Conservation (phyloP, 441 rosid species). For the Populus hybrid region DNA sequence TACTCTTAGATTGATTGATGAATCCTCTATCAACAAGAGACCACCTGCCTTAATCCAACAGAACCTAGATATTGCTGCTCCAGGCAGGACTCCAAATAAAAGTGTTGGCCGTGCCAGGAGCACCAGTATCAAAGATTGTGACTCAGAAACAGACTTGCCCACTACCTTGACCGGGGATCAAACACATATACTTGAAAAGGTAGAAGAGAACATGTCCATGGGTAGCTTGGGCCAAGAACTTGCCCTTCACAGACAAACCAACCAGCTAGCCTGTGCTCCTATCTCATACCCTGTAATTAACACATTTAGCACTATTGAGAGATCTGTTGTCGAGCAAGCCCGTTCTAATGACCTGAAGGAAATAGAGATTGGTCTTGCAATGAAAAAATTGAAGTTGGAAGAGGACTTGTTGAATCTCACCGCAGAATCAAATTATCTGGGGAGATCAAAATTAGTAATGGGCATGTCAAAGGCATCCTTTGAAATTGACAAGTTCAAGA, state of each 20-base stretch:
- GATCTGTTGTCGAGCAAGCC: constrained; percentile 55
- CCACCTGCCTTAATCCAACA: constrained; percentile 20
- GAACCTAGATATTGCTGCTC: constrained; percentile 24
- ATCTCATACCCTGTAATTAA: constrained; percentile 28
- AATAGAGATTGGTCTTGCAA: constrained; percentile 55
- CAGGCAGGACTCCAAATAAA: constrained; percentile 19
- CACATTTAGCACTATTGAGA: constrained; percentile 39
- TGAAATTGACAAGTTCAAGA: constrained; percentile 70
- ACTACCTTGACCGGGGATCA: constrained; percentile 12
- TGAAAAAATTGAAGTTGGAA: constrained; percentile 52
- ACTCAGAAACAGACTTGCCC: constrained; percentile 22
- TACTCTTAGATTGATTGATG: constrained; percentile 67
- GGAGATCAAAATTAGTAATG: constrained; percentile 66
- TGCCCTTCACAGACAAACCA: constrained; percentile 29
- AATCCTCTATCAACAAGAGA: constrained; percentile 34
- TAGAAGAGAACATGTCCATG: constrained; percentile 32
- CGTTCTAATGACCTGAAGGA: constrained; percentile 78
- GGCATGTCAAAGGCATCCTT: constrained; percentile 65
- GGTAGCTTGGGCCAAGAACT: constrained; percentile 38
- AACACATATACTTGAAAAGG: constrained; percentile 31
- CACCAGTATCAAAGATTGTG: constrained; percentile 19
- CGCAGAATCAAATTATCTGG: constrained; percentile 54
- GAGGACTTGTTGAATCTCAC: constrained; percentile 51
- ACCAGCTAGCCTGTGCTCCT: constrained; percentile 37
- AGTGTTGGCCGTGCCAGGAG: constrained; percentile 26